These are phyloP conservation scores for Verticillium dahliae DNA, from an alignment of 2,329 filamentous ascomycete species.

Conservation along the genomic window DNA sequence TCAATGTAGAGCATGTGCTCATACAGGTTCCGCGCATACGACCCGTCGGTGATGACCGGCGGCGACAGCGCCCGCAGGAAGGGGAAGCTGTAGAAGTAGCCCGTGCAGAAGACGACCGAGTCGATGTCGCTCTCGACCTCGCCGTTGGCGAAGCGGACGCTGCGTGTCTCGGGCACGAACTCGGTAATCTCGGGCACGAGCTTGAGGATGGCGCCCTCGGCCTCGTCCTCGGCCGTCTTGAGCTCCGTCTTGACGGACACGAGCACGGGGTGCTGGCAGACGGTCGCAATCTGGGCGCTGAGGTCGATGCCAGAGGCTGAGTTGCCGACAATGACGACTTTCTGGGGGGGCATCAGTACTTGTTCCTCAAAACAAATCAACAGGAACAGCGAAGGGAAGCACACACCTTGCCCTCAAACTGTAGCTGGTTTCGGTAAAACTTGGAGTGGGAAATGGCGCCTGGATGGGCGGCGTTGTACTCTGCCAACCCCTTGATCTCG, in stretches of 20 bases:
- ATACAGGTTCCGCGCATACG: slow-evolving; percentile 54
- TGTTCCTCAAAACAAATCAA: rapidly evolving
- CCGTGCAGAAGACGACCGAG: slow-evolving; percentile 78
- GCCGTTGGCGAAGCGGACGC: slow-evolving; percentile 59
- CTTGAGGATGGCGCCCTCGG: slow-evolving; percentile 18
- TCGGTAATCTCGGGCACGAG: slow-evolving; percentile 38
- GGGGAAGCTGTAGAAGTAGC: slow-evolving; percentile 79
- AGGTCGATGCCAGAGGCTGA: slow-evolving; percentile 66
- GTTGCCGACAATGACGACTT: slow-evolving; percentile 61
- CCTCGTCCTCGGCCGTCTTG: slow-evolving; percentile 16
- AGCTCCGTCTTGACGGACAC: slow-evolving; percentile 39
- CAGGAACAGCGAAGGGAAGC: background rate
- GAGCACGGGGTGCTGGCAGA: slow-evolving; percentile 49
- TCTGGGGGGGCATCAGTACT: slow-evolving; percentile 38
- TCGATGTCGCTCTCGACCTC: slow-evolving; percentile 63
- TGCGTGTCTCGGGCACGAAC: slow-evolving; percentile 34
- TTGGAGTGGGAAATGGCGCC: slow-evolving; percentile 57
- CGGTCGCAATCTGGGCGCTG: slow-evolving; percentile 52
- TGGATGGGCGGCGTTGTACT: slow-evolving; percentile 43
- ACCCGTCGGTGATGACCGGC: slow-evolving; percentile 51
- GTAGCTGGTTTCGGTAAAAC: slow-evolving; percentile 48
- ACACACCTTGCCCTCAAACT: slow-evolving; percentile 23
- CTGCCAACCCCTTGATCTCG: slow-evolving; percentile 44
- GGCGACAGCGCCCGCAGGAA: slow-evolving; percentile 50
- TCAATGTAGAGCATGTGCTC: slow-evolving; percentile 62